phyloP scores from a whole-genome alignment of 106 monocot species.

The Dactylorhiza incarnata region DNA sequence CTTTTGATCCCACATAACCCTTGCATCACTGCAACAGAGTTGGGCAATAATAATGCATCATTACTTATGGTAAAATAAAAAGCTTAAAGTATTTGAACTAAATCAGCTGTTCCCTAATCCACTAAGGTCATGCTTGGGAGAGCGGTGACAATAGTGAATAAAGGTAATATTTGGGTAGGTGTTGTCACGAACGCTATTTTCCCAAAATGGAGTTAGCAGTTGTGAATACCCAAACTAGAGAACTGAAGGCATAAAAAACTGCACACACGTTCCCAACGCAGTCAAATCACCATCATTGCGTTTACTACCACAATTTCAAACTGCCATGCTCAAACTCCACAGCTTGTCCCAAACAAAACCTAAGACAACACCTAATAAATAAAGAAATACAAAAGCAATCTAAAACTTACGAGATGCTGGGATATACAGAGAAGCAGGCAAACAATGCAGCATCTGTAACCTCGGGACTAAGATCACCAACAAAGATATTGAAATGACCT shows the following conservation, averaged over 20 bases:
- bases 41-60: not conserved
- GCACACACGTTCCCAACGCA: too few species aligned
- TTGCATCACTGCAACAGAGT: conserved; percentile 62
- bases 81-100: not conserved
- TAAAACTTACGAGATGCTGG: conserved; percentile 73
- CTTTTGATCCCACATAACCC: conserved; percentile 97
- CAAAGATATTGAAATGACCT: conserved; percentile 79
- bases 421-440: conserved; percentile 60
- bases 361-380: not conserved
- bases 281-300: too few species aligned
- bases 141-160: too few species aligned
- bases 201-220: too few species aligned
- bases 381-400: not conserved
- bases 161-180: too few species aligned
- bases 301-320: too few species aligned
- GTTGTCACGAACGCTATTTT: too few species aligned
- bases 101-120: not conserved
- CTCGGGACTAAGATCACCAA: conserved; percentile 84
- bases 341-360: too few species aligned
- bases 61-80: not conserved
- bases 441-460: conserved; percentile 76
- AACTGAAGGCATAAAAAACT: too few species aligned
- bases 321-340: too few species aligned
- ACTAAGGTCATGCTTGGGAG: not conserved
- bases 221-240: too few species aligned